Base-by-base conservation (phyloP, 192 early-diverging fungal genomes). In the Umbelopsis ramanniana region DNA sequence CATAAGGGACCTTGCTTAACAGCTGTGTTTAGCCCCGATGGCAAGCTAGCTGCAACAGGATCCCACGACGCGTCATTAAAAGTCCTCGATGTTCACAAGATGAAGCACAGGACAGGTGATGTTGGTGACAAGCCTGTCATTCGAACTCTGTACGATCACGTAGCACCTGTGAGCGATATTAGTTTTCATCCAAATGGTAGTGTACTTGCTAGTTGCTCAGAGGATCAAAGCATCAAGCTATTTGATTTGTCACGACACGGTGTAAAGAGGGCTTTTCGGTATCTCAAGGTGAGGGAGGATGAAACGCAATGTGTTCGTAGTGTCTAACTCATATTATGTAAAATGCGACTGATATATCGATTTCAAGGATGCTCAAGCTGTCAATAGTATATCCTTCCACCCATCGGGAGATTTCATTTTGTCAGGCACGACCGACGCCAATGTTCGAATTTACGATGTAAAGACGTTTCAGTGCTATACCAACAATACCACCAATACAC, bases 111-210 rank as follows among this genome's bases (percentile, higher is more conserved):
- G 40, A 81, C 84, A 17, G 89, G 90, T 54, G 87, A 88, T 78
- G 80, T 73, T 19, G 84, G 86, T 6, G 95, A 94, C 74, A 93
- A 93, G 77, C 92, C 93, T 0, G 95, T 97, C 55, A 91, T 98
- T 72, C 85, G 93, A 26, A 93, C 96, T 17, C 87, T 97, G 40
- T 96, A 96, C 81, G 91, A 98, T 78, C 96, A 97, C 75, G 76
- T 80, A 0, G 90, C 80, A 74, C 80, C 89, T 24, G 89, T 97
- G 21, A 97, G 93, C 19, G 95, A 94, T 68, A 78, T 95, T 9
- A 87, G 87, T 38, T 97, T 96, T 76, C 96, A 98, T 76, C 97
- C 97, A 3, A 95, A 96, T 73, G 96, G 96, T 14, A 82, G 92
- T 23, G 93, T 95, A 12, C 84, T 98, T 35, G 97, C 95, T 12